phyloP scores from a whole-genome alignment of 2,329 filamentous ascomycete genomes.

The Leptographium radiaticola region DNA sequence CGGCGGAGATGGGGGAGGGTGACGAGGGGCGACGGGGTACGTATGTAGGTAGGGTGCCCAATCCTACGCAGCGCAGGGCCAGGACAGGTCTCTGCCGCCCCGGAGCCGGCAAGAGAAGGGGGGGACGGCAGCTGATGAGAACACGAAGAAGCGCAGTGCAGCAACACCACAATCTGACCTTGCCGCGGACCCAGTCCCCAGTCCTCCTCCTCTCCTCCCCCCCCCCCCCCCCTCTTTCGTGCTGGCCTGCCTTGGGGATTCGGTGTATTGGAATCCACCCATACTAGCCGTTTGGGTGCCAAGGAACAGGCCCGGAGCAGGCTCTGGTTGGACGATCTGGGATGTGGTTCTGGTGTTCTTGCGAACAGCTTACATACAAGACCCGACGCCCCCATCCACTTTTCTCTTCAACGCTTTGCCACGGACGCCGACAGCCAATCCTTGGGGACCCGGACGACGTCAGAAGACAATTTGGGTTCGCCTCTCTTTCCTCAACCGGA shows the following conservation, averaged over 20 bases:
- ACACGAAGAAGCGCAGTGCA: too few species aligned
- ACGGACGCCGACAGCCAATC: not conserved
- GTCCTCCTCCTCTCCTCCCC: too few species aligned
- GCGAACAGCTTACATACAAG: not conserved
- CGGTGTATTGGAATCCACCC: constrained; percentile 1
- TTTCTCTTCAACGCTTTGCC: not conserved
- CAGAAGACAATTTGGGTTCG: not conserved
- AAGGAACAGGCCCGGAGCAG: not conserved
- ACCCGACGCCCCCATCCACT: not conserved
- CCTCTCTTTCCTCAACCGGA: not conserved
- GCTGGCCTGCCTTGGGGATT: not conserved
- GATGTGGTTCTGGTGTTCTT: not conserved
- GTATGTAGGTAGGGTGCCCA: too few species aligned
- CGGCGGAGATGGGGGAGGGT: too few species aligned
- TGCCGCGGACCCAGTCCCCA: not conserved
- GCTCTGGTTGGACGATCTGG: not conserved
- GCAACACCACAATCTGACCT: not conserved
- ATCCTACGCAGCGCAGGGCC: too few species aligned
- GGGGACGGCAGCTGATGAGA: too few species aligned
- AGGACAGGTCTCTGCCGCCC: too few species aligned
- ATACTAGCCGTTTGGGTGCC: not conserved
- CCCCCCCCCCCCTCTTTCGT: not conserved
- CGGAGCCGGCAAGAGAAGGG: too few species aligned
- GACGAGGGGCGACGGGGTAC: too few species aligned
- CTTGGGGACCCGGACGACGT: not conserved